These are phyloP conservation scores for Strobilomyces echinocephalus DNA, from an alignment of 768 basidiomycete species.

Conservation along the genomic window DNA sequence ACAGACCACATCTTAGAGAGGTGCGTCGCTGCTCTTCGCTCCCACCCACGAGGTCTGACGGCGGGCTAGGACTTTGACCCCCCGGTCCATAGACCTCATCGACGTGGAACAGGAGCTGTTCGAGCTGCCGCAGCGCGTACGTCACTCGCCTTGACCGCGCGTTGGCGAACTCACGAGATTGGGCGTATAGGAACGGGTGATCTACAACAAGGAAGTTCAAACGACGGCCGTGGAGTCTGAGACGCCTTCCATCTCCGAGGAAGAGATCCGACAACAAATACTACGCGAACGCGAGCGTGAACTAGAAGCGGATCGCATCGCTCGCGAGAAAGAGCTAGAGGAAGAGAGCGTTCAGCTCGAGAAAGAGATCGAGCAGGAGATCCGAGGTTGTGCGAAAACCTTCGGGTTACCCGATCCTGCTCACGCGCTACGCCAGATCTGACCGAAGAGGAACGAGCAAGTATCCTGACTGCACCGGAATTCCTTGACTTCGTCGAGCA, in stretches of 20 bases:
- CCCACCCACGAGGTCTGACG: constrained; percentile 1
- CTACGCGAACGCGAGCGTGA: constrained; percentile 58
- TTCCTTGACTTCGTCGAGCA: constrained; percentile 93
- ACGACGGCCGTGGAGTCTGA: constrained; percentile 64
- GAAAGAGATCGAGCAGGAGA: constrained; percentile 81
- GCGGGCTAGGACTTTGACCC: constrained; percentile 50
- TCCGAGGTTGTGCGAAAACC: constrained; percentile 51
- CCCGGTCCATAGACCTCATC: constrained; percentile 70
- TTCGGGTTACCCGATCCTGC: neutral
- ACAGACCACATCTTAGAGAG: constrained; percentile 69
- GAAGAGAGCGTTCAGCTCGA: constrained; percentile 82
- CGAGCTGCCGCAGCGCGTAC: constrained; percentile 81
- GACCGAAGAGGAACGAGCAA: constrained; percentile 77
- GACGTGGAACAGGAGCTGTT: constrained; percentile 88
- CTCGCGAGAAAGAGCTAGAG: constrained; percentile 73
- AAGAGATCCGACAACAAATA: constrained; percentile 71
- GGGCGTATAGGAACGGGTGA: constrained; percentile 59
- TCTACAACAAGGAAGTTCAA: constrained; percentile 83
- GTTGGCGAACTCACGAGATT: neutral
- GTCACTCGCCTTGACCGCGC: constrained; percentile 4
- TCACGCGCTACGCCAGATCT: constrained; percentile 50
- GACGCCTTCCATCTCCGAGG: constrained; percentile 49
- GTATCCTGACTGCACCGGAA: constrained; percentile 82
- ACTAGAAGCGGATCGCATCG: constrained; percentile 60
- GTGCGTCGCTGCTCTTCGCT: constrained; percentile 34